phyloP scores from a whole-genome alignment of 768 basidiomycete genomes.

The Suillus cothurnatus region DNA sequence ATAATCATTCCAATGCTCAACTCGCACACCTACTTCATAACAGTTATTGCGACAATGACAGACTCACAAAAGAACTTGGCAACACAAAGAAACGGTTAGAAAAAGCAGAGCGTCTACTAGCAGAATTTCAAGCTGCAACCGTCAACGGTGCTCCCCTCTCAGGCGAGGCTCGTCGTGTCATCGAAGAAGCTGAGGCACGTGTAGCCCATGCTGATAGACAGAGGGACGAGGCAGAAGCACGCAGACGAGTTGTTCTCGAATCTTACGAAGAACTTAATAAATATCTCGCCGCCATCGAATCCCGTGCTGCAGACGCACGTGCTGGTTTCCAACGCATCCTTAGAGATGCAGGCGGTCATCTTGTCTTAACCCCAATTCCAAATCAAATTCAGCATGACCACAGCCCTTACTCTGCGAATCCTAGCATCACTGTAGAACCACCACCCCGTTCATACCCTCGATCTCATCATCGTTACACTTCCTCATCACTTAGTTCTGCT shows the following conservation, averaged over 20 bases:
- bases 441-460: conserved; percentile 21
- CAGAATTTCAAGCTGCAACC: conserved; percentile 27
- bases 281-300: conserved; percentile 47
- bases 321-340: conserved; percentile 48
- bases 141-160: conserved; percentile 24
- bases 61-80: conserved; percentile 51
- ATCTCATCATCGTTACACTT: conserved; percentile 24
- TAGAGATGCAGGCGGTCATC: conserved; percentile 44
- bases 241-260: conserved; percentile 45
- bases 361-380: conserved; percentile 39
- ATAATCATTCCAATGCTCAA: conserved; percentile 44
- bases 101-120: conserved; percentile 50
- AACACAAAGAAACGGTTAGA: conserved; percentile 47
- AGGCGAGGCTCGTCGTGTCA: conserved; percentile 38
- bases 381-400: conserved; percentile 17
- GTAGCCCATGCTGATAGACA: conserved; percentile 50
- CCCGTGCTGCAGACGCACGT: conserved; percentile 52
- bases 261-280: conserved; percentile 53
- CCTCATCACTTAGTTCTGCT: conserved; percentile 31
- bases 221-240: conserved; percentile 57
- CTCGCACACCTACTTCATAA: conserved; percentile 60
- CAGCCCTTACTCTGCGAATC: conserved; percentile 24
- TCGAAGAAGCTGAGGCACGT: conserved; percentile 52
- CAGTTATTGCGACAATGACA: conserved; percentile 54
- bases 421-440: conserved; percentile 32